These are phyloP conservation scores for Periconia digitata DNA, from an alignment of 2,329 filamentous ascomycete genomes.

Conservation along the genomic window DNA sequence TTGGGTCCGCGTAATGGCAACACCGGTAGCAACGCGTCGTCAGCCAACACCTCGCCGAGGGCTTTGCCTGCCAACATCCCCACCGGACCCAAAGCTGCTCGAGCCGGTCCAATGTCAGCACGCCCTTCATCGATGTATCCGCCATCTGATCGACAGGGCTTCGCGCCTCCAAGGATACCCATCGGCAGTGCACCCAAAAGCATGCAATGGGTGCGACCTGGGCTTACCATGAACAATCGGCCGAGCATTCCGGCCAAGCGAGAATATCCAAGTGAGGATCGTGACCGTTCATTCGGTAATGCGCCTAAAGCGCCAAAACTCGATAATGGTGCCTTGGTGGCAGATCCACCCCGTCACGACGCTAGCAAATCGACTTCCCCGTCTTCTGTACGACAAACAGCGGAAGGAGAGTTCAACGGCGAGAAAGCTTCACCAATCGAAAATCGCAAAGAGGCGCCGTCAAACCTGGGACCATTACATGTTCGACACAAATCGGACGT, in stretches of 20 bases:
- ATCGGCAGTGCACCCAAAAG: conserved; percentile 38
- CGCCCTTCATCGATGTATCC: conserved; percentile 36
- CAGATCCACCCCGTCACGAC: conserved; percentile 22
- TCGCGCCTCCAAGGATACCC: conserved; percentile 32
- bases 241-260: conserved; percentile 48
- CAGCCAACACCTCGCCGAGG: conserved; percentile 40
- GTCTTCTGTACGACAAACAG: conserved; percentile 16
- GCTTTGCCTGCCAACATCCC: conserved; percentile 40
- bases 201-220: conserved; percentile 48
- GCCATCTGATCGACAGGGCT: conserved; percentile 29
- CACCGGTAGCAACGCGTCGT: conserved; percentile 17
- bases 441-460: conserved; percentile 18
- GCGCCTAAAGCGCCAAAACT: conserved; percentile 38
- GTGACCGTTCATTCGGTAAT: conserved; percentile 36
- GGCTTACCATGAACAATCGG: conserved; percentile 34
- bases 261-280: conserved; percentile 48
- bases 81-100: conserved; percentile 44
- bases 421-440: conserved; percentile 27
- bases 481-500: conserved; percentile 37
- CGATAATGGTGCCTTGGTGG: conserved; percentile 20
- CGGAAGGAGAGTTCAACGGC: conserved; percentile 18
- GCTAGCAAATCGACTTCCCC: conserved; percentile 28
- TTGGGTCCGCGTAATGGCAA: conserved; percentile 26
- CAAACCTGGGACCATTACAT: conserved; percentile 32
- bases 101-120: conserved; percentile 27